Evolutionary conservation across 176 grass and related monocot species (phyloP).

Genomic region (Triticum dicoccoides): DNA sequence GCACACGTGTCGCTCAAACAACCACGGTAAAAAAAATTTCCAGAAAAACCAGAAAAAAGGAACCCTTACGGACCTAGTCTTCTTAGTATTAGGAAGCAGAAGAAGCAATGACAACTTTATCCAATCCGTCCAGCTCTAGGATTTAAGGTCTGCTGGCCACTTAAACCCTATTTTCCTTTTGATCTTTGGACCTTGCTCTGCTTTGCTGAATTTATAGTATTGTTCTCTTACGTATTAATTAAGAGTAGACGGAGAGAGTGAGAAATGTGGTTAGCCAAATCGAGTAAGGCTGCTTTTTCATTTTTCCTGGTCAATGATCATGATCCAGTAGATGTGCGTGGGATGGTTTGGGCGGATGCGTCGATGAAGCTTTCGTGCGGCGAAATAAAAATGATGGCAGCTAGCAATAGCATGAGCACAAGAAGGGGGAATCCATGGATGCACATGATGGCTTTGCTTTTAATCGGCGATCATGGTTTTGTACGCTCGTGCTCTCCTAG

Average conservation of each 20-base stretch:
- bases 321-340: background rate
- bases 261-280: background rate
- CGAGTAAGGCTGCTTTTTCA: background rate
- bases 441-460: conserved; percentile 50
- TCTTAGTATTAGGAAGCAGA: background rate
- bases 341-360: background rate
- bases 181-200: background rate
- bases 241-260: background rate
- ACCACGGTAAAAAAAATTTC: no score
- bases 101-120: background rate
- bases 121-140: background rate
- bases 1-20: no score
- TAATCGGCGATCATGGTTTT: conserved; percentile 39
- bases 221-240: background rate
- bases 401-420: background rate
- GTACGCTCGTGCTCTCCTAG: conserved; percentile 9
- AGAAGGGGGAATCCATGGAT: conserved; percentile 5
- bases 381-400: background rate
- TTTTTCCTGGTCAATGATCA: background rate
- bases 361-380: conserved; percentile 23
- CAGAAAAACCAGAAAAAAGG: no score
- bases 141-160: no score
- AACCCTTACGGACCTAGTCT: no score
- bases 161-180: no score
- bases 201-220: no score